Evolutionary conservation across 441 rosid genomes (phyloP).

Genomic region (Euphorbia schlechtendalii): DNA sequence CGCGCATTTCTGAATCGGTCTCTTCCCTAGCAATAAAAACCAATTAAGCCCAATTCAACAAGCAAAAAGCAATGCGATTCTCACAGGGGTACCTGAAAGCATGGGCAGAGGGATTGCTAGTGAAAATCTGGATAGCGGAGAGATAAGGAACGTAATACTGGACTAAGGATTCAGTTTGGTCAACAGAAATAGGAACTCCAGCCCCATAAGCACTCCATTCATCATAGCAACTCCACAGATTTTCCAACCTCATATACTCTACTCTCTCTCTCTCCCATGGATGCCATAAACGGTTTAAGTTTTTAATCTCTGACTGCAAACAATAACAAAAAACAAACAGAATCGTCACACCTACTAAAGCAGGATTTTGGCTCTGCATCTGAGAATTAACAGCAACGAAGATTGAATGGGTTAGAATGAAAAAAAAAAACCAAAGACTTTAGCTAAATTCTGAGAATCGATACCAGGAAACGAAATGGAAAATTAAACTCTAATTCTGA

Average conservation of each 20-base stretch:
- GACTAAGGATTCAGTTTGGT: conserved; percentile 62
- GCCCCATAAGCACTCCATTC: conserved; percentile 99
- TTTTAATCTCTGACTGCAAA: conserved; percentile 66
- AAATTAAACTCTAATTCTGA: neutral
- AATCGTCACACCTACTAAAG: too few relatives aligned
- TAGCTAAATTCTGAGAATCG: neutral
- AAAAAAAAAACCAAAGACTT: neutral
- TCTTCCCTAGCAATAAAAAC: conserved; percentile 49
- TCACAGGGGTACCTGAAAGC: conserved; percentile 42
- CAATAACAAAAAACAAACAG: neutral
- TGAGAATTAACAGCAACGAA: neutral
- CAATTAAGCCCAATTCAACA: too few relatives aligned
- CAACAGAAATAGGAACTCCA: conserved; percentile 66
- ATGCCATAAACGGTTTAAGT: conserved; percentile 78
- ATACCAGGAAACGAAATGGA: neutral
- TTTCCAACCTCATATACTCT: conserved; percentile 70
- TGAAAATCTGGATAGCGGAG: conserved; percentile 89
- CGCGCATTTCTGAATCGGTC: conserved; percentile 68
- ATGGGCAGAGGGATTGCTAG: conserved; percentile 58
- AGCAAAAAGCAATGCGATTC: neutral
- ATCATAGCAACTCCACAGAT: conserved; percentile 81
- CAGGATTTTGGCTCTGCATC: neutral
- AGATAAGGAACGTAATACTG: conserved; percentile 96
- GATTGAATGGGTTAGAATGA: neutral
- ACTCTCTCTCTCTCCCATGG: conserved; percentile 83